Evolutionary conservation across 257 asterid species (phyloP).

Genomic region (Solanum ossicruentum): DNA sequence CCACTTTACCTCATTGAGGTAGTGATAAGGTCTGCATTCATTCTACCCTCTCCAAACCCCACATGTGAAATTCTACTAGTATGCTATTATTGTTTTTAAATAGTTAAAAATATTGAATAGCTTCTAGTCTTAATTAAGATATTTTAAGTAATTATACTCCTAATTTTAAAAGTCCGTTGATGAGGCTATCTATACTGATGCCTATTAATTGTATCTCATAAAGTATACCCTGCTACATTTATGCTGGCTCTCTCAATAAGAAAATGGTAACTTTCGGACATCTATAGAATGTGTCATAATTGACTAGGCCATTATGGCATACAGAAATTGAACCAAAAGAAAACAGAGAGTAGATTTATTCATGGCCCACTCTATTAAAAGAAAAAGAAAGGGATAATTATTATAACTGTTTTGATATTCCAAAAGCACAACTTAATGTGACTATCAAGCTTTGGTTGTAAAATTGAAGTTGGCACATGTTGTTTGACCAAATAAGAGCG

Average conservation of each 20-base stretch:
- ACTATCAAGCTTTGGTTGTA: background rate
- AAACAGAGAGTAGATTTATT: background rate
- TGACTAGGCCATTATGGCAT: background rate
- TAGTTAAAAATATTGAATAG: too few relatives aligned
- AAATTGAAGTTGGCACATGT: constrained; percentile 15
- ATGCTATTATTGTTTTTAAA: too few relatives aligned
- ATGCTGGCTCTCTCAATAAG: background rate
- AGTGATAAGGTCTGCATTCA: too few relatives aligned
- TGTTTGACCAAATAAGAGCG: constrained; percentile 7
- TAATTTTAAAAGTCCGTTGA: too few relatives aligned
- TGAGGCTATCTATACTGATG: too few relatives aligned
- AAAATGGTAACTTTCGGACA: background rate
- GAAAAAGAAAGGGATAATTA: background rate
- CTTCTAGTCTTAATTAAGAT: too few relatives aligned
- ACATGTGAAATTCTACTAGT: too few relatives aligned
- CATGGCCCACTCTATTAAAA: background rate
- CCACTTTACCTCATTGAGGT: rapidly evolving
- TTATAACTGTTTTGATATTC: background rate
- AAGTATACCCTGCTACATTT: too few relatives aligned
- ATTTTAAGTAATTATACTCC: too few relatives aligned
- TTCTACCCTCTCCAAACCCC: rapidly evolving
- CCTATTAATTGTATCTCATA: too few relatives aligned
- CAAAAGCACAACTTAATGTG: background rate
- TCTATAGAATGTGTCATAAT: background rate
- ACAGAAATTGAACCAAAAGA: background rate